phyloP scores from a whole-genome alignment of 106 monocot genomes.

The Posidonia australis region DNA sequence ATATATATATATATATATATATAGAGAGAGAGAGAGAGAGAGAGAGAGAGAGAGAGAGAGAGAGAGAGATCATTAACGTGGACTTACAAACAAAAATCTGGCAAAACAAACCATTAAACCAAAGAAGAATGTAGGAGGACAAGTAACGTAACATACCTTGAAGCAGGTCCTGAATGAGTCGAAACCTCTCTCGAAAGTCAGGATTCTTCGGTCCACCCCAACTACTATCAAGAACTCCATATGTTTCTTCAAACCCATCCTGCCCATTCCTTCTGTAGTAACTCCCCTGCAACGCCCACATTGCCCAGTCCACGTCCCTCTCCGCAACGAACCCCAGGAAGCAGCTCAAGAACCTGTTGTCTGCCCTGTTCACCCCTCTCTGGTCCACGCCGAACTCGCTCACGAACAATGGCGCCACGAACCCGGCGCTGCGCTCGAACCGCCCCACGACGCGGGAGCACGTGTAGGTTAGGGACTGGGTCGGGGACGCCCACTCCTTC shows the following conservation, averaged over 20 bases:
- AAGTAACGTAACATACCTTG: constrained; percentile 15
- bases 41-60: too few relatives aligned
- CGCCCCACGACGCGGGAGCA: constrained; percentile 13
- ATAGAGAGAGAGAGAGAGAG: too few relatives aligned
- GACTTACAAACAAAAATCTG: too few relatives aligned
- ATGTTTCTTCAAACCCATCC: constrained; percentile 30
- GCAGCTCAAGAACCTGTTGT: constrained; percentile 33
- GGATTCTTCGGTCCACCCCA: constrained; percentile 33
- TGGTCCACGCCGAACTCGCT: constrained; percentile 45
- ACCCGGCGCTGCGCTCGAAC: constrained; percentile 32
- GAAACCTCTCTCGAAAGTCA: constrained; percentile 17
- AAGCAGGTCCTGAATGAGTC: constrained; percentile 28
- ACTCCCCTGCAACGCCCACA: constrained; percentile 49
- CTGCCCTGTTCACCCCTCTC: constrained; percentile 24
- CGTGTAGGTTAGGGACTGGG: constrained; percentile 8
- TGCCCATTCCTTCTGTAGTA: constrained; percentile 32
- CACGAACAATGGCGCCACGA: constrained; percentile 8
- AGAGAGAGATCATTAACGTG: too few relatives aligned
- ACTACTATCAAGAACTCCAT: constrained; percentile 27
- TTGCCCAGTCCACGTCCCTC: constrained; percentile 45
- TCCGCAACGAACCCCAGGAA: constrained; percentile 36
- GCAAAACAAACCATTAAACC: too few relatives aligned
- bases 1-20: too few relatives aligned
- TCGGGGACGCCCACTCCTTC: constrained; percentile 24
- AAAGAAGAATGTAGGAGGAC: neutral